Percentiles rank a stretch among this genome's conserved stretches.
Conservation (phyloP, 805 yeast species). For the Priceomyces medius region DNA sequence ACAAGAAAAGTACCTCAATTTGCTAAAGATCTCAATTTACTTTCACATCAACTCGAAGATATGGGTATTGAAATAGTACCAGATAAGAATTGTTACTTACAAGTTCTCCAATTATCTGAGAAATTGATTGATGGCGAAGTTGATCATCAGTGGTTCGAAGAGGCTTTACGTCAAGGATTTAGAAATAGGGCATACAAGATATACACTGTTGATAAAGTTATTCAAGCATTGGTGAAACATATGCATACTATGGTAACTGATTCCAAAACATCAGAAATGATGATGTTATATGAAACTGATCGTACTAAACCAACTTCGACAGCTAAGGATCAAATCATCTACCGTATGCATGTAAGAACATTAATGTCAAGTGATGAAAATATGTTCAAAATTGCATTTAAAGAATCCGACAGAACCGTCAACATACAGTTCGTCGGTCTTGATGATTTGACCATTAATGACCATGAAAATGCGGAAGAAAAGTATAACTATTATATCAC, state of each 20-base stretch:
- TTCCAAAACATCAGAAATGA: slow-evolving; percentile 72
- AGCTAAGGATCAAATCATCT: slow-evolving; percentile 83
- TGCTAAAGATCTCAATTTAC: slow-evolving; percentile 81
- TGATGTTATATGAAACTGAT: slow-evolving; percentile 80
- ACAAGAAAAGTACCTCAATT: slow-evolving; percentile 65
- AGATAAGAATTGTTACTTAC: slow-evolving; percentile 64
- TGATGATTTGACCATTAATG: slow-evolving; percentile 78
- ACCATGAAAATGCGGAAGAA: slow-evolving; percentile 71
- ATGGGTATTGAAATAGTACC: slow-evolving; percentile 74
- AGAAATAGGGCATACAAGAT: slow-evolving; percentile 89
- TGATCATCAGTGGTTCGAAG: slow-evolving; percentile 95
- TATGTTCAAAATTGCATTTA: slow-evolving; percentile 83
- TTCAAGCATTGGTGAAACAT: slow-evolving; percentile 72
- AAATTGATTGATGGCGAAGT: slow-evolving; percentile 82
- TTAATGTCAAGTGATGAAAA: slow-evolving; percentile 81
- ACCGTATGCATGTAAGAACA: slow-evolving; percentile 82
- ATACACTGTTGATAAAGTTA: slow-evolving; percentile 89
- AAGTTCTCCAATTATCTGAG: slow-evolving; percentile 72
- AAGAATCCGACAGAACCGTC: slow-evolving; percentile 51
- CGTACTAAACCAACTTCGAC: slow-evolving; percentile 62
- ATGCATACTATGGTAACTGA: slow-evolving; percentile 83
- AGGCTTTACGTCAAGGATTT: slow-evolving; percentile 90
- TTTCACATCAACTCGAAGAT: slow-evolving; percentile 78
- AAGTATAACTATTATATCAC: slow-evolving; percentile 93
- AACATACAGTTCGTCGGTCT: slow-evolving; percentile 80